Percentiles rank a stretch among this genome's conserved stretches.
Evolutionary conservation across 2,329 filamentous ascomycete species (phyloP).

Genomic region (Fusarium citri): DNA sequence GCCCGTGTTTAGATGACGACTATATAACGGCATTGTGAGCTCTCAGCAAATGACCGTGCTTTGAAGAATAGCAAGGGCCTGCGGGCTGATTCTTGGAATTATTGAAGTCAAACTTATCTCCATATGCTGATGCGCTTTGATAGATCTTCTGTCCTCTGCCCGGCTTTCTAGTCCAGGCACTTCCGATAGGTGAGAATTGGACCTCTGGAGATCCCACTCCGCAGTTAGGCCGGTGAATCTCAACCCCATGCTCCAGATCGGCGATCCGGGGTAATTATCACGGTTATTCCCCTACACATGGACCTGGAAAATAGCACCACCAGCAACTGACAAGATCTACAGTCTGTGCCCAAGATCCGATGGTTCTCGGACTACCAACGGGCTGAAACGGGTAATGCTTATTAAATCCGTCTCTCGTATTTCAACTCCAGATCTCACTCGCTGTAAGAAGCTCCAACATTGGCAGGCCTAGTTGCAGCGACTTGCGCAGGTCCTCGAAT

Average conservation of each 20-base stretch:
- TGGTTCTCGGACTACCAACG: background rate
- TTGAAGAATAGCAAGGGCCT: background rate
- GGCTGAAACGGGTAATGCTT: background rate
- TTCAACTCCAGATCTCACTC: too few relatives aligned
- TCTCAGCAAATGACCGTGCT: background rate
- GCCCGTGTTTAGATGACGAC: background rate
- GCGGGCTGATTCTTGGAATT: background rate
- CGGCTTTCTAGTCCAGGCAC: fast-evolving
- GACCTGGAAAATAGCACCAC: background rate
- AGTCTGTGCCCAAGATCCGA: background rate
- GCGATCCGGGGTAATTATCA: background rate
- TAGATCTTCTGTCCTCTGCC: background rate
- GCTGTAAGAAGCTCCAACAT: too few relatives aligned
- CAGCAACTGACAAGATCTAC: background rate
- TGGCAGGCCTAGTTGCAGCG: too few relatives aligned
- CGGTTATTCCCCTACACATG: background rate
- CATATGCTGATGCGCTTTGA: background rate
- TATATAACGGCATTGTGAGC: background rate
- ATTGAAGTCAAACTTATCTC: background rate
- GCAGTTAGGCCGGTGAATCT: fast-evolving
- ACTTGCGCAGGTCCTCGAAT: background rate
- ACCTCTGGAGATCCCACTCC: background rate
- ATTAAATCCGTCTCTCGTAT: too few relatives aligned
- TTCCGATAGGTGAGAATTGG: background rate
- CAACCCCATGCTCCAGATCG: background rate